Conservation (phyloP, 371 early-diverging fungal genomes). For the Rhizopus stolonifer region DNA sequence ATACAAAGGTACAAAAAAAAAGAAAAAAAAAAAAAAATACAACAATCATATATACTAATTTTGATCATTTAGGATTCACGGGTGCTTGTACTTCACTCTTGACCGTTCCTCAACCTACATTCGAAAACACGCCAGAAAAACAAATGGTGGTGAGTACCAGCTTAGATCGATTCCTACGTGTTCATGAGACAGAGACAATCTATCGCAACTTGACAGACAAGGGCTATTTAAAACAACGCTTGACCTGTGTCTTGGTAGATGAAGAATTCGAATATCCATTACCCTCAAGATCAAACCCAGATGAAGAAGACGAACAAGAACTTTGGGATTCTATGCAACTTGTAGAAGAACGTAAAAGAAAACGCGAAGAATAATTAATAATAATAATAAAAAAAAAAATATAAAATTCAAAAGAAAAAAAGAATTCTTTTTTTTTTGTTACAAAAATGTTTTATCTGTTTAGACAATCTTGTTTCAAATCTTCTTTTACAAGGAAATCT, state of each 20-base stretch:
- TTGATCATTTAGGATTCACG: too few relatives aligned
- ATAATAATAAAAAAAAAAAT: too few relatives aligned
- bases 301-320: conserved; percentile 45
- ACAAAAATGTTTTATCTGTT: too few relatives aligned
- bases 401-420: too few relatives aligned
- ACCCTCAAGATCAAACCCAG: conserved; percentile 21
- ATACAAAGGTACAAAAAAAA: conserved; percentile 25
- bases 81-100: conserved; percentile 70
- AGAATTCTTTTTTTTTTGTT: too few relatives aligned
- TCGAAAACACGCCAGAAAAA: conserved; percentile 13
- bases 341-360: conserved; percentile 24
- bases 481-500: too few relatives aligned
- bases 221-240: conserved; percentile 80
- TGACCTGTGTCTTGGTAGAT: conserved; percentile 71
- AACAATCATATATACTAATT: too few relatives aligned
- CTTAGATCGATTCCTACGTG: conserved; percentile 75
- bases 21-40: too few relatives aligned
- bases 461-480: too few relatives aligned
- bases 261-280: conserved; percentile 43
- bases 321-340: conserved; percentile 50
- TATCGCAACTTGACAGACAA: conserved; percentile 63
- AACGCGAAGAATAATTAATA: conserved; percentile 1
- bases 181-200: conserved; percentile 66
- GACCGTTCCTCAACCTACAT: conserved; percentile 29
- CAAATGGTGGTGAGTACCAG: conserved; percentile 62